Evolutionary conservation across 345 rosid genomes (phyloP).

Genomic region (Corymbia maculata): DNA sequence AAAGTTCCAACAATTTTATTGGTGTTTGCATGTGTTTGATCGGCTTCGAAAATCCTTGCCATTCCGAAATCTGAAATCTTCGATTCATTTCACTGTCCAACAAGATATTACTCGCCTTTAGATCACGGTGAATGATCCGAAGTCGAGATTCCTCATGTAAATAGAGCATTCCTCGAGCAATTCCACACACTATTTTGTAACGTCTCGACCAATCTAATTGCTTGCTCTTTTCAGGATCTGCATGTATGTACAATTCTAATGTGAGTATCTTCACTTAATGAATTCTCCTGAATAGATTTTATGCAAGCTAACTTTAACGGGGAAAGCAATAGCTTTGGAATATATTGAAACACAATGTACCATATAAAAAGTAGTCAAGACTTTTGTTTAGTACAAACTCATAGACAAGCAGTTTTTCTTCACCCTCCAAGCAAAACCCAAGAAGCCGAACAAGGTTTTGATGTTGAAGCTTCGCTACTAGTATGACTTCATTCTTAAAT

Average conservation of each 20-base stretch:
- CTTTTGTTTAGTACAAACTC: conserved; percentile 40
- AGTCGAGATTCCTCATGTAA: conserved; percentile 16
- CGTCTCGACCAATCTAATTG: conserved; percentile 8
- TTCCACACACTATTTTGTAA: conserved; percentile 6
- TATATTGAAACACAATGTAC: background rate
- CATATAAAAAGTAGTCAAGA: conserved; percentile 22
- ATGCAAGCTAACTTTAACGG: background rate
- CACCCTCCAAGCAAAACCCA: conserved; percentile 33
- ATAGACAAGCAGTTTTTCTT: conserved; percentile 39
- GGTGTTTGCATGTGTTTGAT: conserved; percentile 5
- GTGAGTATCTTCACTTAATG: rapidly evolving
- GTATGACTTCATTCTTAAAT: conserved; percentile 33
- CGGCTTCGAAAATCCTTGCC: conserved; percentile 3
- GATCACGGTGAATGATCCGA: conserved; percentile 12
- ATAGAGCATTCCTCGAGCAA: conserved; percentile 14
- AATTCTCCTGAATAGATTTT: background rate
- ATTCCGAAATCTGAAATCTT: conserved; percentile 21
- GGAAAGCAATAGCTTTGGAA: background rate
- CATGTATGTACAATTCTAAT: rapidly evolving
- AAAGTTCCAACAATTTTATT: conserved; percentile 10
- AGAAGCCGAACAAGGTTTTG: conserved; percentile 32
- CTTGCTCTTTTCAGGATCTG: background rate
- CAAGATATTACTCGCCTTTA: conserved; percentile 17
- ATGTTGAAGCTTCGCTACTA: conserved; percentile 42
- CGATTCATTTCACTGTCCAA: conserved; percentile 7